Conservation (phyloP, 257 asterid genomes). For the Solanum virginianum region DNA sequence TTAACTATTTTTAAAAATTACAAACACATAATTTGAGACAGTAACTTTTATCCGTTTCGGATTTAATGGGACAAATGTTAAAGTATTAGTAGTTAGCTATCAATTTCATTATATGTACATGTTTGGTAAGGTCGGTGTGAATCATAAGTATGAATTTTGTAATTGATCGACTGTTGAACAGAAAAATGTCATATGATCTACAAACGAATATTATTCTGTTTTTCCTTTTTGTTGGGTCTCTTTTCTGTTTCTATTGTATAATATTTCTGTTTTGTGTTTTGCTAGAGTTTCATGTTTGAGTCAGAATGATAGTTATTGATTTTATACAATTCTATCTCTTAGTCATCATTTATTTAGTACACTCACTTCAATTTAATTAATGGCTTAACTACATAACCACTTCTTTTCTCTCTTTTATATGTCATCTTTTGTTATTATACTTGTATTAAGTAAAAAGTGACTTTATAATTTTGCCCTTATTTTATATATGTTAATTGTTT, state of each 20-base stretch:
- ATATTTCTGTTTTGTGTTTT: not conserved
- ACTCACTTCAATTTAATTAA: not conserved
- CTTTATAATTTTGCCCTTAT: too few species aligned
- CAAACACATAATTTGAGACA: not conserved
- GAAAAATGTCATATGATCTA: not conserved
- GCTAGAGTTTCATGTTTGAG: not conserved
- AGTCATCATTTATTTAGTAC: not conserved
- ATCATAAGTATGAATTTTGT: not conserved
- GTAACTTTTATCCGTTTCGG: not conserved
- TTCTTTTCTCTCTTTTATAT: too few species aligned
- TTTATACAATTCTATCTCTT: not conserved
- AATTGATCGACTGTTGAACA: not conserved
- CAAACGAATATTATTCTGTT: not conserved
- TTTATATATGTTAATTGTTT: too few species aligned
- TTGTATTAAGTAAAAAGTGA: too few species aligned
- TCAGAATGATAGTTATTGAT: not conserved
- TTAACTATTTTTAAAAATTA: not conserved
- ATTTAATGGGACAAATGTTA: not conserved
- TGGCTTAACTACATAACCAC: not conserved
- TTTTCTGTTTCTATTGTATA: not conserved
- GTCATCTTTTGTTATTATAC: too few species aligned
- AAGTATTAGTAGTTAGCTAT: not conserved
- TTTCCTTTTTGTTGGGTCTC: not conserved
- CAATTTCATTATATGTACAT: not conserved
- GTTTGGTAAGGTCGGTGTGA: constrained; percentile 29